Base-by-base conservation (phyloP, 208 protist species). In the Borovskyia barvae region DNA sequence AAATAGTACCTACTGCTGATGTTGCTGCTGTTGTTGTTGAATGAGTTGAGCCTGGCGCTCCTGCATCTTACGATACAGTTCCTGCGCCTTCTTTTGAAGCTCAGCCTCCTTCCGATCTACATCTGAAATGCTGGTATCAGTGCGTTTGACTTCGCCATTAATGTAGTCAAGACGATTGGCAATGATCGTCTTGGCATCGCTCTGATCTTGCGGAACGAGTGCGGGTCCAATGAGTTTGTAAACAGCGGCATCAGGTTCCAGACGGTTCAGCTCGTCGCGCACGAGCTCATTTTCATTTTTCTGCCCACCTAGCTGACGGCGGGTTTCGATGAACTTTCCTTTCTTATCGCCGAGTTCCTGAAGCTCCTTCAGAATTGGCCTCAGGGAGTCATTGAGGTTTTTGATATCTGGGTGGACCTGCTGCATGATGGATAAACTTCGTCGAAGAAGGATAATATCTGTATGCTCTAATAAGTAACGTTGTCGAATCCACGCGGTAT, bases 251-350 rank as follows among this genome's bases (percentile, higher is more conserved):
- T 95, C 92, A 0, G 73, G 73, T 48, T 98, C 93, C 43, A 98
- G 62, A 19, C 86, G 79, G 48, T 94, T 90, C 32, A 98, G 79
- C 66, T 98, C 94, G 58, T 97, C 87, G 33, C 81, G 71, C 26
- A 98, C 95, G 47, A 98, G 78, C 48, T 97, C 90, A 66, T 98
- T 98, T 55, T 98, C 95, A 53, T 93, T 90, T 63, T 97, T 92
- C 57, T 98, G 95, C 1, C 86, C 87, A 32, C 85, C 87, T 48
- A 97, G 82, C 47, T 95, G 90, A n/a, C 79, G 82, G 32, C 86
- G 87, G 7, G 77, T 75, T 42, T 95, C 78, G 26, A 92, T 75
- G 22, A 95, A 47, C 59, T 95, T 97, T 28, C 65, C 64, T 58
- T 94, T 94, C 57, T 94, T 85, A n/a, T 84, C 77, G 17, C 85